Evolutionary conservation across 805 yeast species (phyloP), one percentile per base, ranked within the genome.

Genomic region (Wickerhamiella hasegawae): DNA sequence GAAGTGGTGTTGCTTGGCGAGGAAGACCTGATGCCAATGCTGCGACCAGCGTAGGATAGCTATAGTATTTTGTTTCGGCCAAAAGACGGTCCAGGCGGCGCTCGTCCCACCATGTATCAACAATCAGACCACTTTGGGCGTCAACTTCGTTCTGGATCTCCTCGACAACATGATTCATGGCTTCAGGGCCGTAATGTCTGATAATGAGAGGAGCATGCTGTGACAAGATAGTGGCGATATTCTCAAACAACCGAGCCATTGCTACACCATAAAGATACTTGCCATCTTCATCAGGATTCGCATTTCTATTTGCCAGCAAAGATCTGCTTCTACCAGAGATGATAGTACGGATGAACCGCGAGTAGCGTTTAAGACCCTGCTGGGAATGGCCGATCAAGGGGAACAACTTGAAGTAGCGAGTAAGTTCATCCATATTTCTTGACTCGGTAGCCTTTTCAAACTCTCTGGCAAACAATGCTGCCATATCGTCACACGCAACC

Each of bases 131-230:
- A 18, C 87, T 76, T 51, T 90, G 98, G n/a, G 85, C 65, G 51
- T 90, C 98, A 21, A 90, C 76, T 51, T 90, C 98, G 33, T 69
- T 62, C 55, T 87, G 94, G 22, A 90, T 76, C 33, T 70, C 69
- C 15, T 68, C 71, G 45, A 85, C 65, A 8, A 87, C 84, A 23
- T 66, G 65, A 3, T 66, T 58, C 63, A 85, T 73, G 18, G 57
- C 51, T 4, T 52, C 53, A 2, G 59, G 58, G 15, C 87, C 93
- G 50, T 90, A 90, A 50, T 75, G 77, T 33, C 65, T 65, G 28
- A 66, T 69, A 19, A 90, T 83, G 27, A 90, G 68, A 9, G 75
- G 76, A 0, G 90, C 71, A 52, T 90, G 97, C 49, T 84, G 95
- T 31, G 75, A 73, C 17, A 90, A 67, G 56, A 90, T 83, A 33